phyloP scores from a whole-genome alignment of 352 stramenopile genomes.

The Phytophthora rubi region DNA sequence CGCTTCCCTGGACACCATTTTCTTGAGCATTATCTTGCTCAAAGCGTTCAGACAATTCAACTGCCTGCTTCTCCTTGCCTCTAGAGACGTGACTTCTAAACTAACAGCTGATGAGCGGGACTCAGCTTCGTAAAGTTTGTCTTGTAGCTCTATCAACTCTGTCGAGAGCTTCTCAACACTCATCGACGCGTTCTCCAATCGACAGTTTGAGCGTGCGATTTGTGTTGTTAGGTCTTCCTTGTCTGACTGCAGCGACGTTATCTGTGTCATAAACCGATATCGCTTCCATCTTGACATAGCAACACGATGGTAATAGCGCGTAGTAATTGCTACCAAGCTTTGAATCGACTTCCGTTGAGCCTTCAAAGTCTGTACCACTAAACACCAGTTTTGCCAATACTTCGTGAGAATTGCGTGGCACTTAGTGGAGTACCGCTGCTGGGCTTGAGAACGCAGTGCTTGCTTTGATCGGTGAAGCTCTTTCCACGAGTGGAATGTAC shows the following conservation, averaged over 20 bases:
- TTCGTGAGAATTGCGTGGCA: conserved; percentile 3
- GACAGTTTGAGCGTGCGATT: conserved; percentile 16
- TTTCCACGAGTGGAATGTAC: conserved; percentile 45
- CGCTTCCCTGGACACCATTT: conserved; percentile 21
- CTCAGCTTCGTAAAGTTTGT: conserved; percentile 25
- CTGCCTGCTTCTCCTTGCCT: conserved; percentile 2
- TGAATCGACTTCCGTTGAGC: conserved; percentile 11
- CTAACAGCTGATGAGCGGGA: conserved; percentile 8
- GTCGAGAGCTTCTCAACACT: conserved; percentile 24
- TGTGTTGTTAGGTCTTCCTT: conserved; percentile 18
- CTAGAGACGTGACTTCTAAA: conserved; percentile 3
- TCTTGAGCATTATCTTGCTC: conserved; percentile 26
- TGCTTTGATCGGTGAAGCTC: conserved; percentile 7
- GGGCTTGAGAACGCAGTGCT: conserved; percentile 7
- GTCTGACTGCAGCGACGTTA: conserved; percentile 5
- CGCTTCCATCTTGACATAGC: conserved; percentile 37
- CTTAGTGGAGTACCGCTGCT: conserved; percentile 13
- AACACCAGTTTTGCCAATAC: conserved; percentile 24
- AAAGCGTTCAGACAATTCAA: conserved; percentile 10
- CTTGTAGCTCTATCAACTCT: conserved; percentile 21
- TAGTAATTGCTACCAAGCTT: conserved; percentile 9
- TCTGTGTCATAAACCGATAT: conserved; percentile 26
- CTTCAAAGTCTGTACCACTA: conserved; percentile 4
- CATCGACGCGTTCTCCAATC: conserved; percentile 16
- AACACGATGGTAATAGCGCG: conserved; percentile 22